phyloP scores from a whole-genome alignment of 1,139 yeast species.

The Trichomonascaceae sp. region DNA sequence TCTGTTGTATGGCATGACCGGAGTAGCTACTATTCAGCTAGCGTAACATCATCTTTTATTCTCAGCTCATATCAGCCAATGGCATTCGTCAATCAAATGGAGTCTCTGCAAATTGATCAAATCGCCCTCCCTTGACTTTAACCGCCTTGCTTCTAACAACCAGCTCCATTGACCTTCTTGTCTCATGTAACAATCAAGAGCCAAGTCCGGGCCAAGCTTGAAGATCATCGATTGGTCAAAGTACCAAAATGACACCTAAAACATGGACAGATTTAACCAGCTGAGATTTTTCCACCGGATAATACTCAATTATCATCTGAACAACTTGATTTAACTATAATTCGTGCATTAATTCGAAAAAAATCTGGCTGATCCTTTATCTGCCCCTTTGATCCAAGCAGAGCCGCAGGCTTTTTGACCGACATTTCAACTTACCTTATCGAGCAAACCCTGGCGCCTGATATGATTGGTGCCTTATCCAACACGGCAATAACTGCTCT shows the following conservation, averaged over 20 bases:
- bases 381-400: not conserved
- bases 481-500: not conserved
- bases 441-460: not conserved
- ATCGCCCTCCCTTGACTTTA: too few species aligned
- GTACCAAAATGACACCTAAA: not conserved
- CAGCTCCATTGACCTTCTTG: not conserved
- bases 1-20: too few species aligned
- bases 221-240: not conserved
- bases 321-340: not conserved
- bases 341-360: not conserved
- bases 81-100: too few species aligned
- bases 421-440: not conserved
- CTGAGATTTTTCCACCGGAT: not conserved
- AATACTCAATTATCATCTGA: not conserved
- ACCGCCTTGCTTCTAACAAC: too few species aligned
- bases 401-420: not conserved
- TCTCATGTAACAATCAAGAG: too few species aligned
- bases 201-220: not conserved
- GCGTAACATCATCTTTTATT: too few species aligned
- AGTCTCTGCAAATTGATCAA: too few species aligned
- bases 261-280: not conserved
- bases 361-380: not conserved
- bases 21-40: too few species aligned
- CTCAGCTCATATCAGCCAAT: too few species aligned
- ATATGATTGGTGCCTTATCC: not conserved